Base-by-base conservation (phyloP, 768 basidiomycete species). In the Russula sp. region DNA sequence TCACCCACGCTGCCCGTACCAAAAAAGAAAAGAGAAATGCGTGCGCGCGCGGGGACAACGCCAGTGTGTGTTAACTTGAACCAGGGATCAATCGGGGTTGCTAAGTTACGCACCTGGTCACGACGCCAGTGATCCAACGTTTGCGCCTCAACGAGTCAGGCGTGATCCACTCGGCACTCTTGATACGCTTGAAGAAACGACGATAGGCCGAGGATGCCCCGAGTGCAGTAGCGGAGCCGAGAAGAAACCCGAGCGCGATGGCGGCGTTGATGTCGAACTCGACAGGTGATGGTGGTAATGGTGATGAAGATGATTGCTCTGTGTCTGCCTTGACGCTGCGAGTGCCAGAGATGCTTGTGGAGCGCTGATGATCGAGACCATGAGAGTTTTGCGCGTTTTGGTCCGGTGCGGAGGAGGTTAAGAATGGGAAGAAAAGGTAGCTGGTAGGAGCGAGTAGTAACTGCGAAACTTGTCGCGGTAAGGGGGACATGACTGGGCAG, bases 101-200 rank as follows among this genome's bases (percentile, higher is more conserved):
- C 9, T 7, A 14, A 2, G 8, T 8, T 36, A 38, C 79, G 66
- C 68, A 89, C 92, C 80, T 85, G 3, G 92, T 93, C 34, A 94
- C 93, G 5, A 84, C 74, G 3, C 94, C 95, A 61, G 82, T 86
- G 39, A 96, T 74, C 85, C 87, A 89, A 35, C 83, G 78, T 53
- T 77, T 80, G 63, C 78, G 76, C 32, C 73, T 72, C 47, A 93
- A 73, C 45, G 84, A 72, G 54, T 81, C 75, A 0, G 86, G 85
- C 0, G 87, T 87, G 38, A 95, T 75, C 79, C 84, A 90, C 20
- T 88, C 86, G 34, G 79, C 78, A 63, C 81, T 88, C 41, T 71
- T 74, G 36, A 93, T 79, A 16, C 93, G 76, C 54, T 76, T 78
- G 38, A 82, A 80, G 70, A 78, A 83, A 25, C 85, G 78, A 25